These are phyloP conservation scores for Plectosphaerella plurivora DNA, from an alignment of 2,329 filamentous ascomycete genomes.

Conservation along the genomic window DNA sequence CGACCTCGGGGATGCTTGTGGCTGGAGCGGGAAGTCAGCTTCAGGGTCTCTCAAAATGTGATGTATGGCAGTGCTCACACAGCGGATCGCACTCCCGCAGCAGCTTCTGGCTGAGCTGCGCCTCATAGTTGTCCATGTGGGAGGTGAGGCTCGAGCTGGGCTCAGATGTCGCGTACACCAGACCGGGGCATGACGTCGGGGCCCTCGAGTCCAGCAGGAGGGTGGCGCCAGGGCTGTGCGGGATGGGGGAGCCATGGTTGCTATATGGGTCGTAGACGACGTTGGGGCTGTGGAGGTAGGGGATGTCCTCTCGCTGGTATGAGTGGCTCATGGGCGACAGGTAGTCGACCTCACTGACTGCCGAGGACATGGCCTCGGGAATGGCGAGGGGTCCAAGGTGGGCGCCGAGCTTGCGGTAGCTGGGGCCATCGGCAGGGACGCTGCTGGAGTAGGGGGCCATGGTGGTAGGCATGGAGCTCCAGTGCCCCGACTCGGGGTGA, in stretches of 20 bases:
- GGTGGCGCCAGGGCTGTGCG: conserved; percentile 50
- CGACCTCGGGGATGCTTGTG: conserved; percentile 48
- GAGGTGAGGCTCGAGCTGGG: conserved; percentile 56
- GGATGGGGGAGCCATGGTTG: conserved; percentile 46
- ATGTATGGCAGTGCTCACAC: conserved; percentile 33
- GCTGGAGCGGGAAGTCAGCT: conserved; percentile 14
- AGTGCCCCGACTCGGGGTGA: conserved; percentile 36
- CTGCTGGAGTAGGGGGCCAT: conserved; percentile 36
- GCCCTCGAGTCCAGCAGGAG: conserved; percentile 53
- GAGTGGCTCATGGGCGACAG: conserved; percentile 55
- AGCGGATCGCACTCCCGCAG: conserved; percentile 52
- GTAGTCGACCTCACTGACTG: conserved; percentile 59
- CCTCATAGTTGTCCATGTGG: conserved; percentile 55
- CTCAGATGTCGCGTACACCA: conserved; percentile 57
- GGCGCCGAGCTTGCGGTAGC: conserved; percentile 38
- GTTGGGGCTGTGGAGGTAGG: conserved; percentile 45
- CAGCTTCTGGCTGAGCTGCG: conserved; percentile 47
- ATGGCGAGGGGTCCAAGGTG: conserved; percentile 35
- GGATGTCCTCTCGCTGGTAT: conserved; percentile 48
- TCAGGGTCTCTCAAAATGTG: neutral
- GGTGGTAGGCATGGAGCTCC: conserved; percentile 34
- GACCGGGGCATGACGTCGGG: conserved; percentile 56
- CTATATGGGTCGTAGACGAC: conserved; percentile 54
- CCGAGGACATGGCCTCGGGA: conserved; percentile 46
- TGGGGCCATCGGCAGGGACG: conserved; percentile 32